Evolutionary conservation across 495 filamentous ascomycete genomes (phyloP), one percentile per base, ranked within the genome.

Genomic region (Penicillium atrosanguineum): DNA sequence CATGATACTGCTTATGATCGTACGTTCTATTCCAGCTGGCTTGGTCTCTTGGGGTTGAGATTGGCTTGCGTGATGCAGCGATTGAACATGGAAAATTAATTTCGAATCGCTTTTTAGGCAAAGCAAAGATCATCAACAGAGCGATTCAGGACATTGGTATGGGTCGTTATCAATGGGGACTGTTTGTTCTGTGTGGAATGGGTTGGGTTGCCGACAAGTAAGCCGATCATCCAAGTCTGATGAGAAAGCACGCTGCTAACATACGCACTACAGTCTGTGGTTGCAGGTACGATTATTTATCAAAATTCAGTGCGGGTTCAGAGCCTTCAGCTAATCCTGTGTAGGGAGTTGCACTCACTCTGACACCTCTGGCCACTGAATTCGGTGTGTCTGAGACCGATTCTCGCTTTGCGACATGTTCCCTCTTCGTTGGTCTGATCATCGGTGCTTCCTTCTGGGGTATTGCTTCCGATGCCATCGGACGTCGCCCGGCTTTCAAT

Each of bases 131-230:
- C 16, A 59, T 63, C 48, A 62, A 67, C 55, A 43, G 54, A 45
- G 51, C 53, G 1, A 45, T 62, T 25, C 60, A 62, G 52, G 87
- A 92, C 61, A 91, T 94, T 62, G 89, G 89, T 4, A 93, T 93
- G 80, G 90, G 90, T 45, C 76, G 78, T 52, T 95, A 93, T 62
- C 88, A 95, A 72, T 91, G 85, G 85, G 79, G 87, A 55, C 78
- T 92, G 1, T 91, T 91, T 62, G 69, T 81, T 26, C 84, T 95
- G 18, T 86, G 87, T 48, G 87, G 88, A 3, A 92, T 90, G 60
- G 89, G 88, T 28, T 92, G 85, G 85, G 58, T 79, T n/a, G 78
- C 77, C 38, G 79, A 82, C 49, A 82, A 81, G 72, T 79, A 63
- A 61, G 69, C 57, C 16, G 12, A 23, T 12, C 36, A 18, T 19